Conservation (phyloP, 2,329 filamentous ascomycete species). For the Daldinia eschscholtzii region DNA sequence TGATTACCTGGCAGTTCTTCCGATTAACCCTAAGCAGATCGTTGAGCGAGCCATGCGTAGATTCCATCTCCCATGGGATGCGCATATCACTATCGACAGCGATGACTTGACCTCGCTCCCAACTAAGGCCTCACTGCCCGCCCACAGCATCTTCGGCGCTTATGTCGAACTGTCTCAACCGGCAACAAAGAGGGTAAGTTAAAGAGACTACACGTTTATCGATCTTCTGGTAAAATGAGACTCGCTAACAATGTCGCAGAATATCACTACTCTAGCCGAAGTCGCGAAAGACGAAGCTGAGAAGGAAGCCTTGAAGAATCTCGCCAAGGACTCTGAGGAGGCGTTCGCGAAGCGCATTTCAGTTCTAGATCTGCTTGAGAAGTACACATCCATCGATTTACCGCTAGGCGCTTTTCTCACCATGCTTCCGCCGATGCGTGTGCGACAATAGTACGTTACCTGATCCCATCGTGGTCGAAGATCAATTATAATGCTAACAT, state of each 20-base stretch:
- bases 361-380: slow-evolving; percentile 77
- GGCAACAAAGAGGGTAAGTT: slow-evolving; percentile 73
- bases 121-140: slow-evolving; percentile 68
- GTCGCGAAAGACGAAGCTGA: slow-evolving; percentile 45
- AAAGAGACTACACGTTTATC: neutral
- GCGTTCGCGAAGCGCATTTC: slow-evolving; percentile 70
- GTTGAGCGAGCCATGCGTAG: slow-evolving; percentile 73
- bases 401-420: slow-evolving; percentile 75
- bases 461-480: slow-evolving; percentile 46
- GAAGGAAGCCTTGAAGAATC: slow-evolving; percentile 58
- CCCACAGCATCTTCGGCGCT: slow-evolving; percentile 72
- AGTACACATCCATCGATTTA: slow-evolving; percentile 69
- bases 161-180: slow-evolving; percentile 81
- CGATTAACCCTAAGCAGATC: slow-evolving; percentile 73
- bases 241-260: slow-evolving; percentile 51
- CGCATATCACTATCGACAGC: slow-evolving; percentile 71
- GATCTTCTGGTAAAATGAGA: neutral
- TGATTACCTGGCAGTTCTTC: slow-evolving; percentile 81
- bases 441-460: slow-evolving; percentile 77
- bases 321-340: slow-evolving; percentile 63
- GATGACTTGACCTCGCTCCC: slow-evolving; percentile 66
- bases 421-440: slow-evolving; percentile 81
- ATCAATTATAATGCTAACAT: slow-evolving; percentile 34
- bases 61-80: slow-evolving; percentile 78
- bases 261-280: slow-evolving; percentile 53